These are phyloP conservation scores for Sporisorium iseilematis-ciliati DNA, from an alignment of 1,284 basidiomycete species.

Conservation along the genomic window DNA sequence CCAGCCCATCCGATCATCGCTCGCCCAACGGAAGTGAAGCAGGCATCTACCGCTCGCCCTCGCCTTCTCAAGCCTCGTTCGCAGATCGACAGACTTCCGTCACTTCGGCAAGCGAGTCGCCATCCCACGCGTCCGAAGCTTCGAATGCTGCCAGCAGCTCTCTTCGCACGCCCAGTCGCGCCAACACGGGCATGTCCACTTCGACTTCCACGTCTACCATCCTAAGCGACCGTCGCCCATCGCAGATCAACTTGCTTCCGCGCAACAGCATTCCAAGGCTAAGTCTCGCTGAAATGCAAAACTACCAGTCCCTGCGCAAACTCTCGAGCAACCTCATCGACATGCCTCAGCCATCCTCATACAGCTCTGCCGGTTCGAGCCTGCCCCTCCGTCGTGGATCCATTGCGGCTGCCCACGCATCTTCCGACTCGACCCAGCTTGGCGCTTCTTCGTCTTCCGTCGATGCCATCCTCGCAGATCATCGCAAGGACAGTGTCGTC, in stretches of 20 bases:
- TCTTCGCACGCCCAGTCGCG: constrained; percentile 21
- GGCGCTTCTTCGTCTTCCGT: constrained; percentile 2
- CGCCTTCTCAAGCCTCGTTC: constrained; percentile 28
- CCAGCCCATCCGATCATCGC: constrained; percentile 37
- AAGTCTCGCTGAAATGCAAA: constrained; percentile 49
- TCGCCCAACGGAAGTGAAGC: constrained; percentile 40
- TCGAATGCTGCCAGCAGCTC: constrained; percentile 22
- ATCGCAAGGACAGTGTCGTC: constrained; percentile 50
- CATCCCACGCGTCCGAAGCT: constrained; percentile 35
- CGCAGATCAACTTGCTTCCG: constrained; percentile 34
- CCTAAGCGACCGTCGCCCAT: constrained; percentile 48
- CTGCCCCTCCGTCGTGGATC: constrained; percentile 26
- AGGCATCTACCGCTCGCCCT: constrained; percentile 29
- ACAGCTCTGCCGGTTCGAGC: constrained; percentile 24
- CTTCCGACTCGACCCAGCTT: constrained; percentile 22
- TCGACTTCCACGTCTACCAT: constrained; percentile 34
- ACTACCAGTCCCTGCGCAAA: constrained; percentile 49
- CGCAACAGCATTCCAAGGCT: constrained; percentile 41
- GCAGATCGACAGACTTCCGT: constrained; percentile 37
- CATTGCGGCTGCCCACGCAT: constrained; percentile 12
- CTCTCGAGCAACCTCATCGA: constrained; percentile 48
- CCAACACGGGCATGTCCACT: constrained; percentile 24
- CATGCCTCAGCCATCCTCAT: constrained; percentile 8
- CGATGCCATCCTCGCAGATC: constrained; percentile 19
- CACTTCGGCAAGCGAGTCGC: constrained; percentile 24